These are phyloP conservation scores for Antarctomyces pellizariae DNA, from an alignment of 495 filamentous ascomycete genomes.

Conservation along the genomic window DNA sequence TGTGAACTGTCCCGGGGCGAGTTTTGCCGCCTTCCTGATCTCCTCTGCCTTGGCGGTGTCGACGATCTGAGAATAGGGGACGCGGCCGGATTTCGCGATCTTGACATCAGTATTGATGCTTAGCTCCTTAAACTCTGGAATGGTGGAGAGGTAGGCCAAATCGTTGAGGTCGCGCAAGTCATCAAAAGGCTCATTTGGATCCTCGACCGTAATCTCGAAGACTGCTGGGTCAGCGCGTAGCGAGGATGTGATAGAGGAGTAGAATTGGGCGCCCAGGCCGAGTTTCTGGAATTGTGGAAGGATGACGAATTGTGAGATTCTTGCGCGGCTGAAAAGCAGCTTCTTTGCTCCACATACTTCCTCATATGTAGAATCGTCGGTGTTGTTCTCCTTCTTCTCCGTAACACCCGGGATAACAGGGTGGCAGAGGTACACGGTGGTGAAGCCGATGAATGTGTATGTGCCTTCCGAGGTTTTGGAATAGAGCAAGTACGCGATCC, in stretches of 20 bases:
- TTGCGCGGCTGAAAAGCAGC: too few species aligned
- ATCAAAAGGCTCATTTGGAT: slow-evolving; percentile 88
- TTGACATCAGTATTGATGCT: slow-evolving; percentile 21
- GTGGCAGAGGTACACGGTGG: slow-evolving; percentile 54
- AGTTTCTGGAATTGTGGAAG: slow-evolving; percentile 67
- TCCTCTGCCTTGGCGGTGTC: slow-evolving; percentile 28
- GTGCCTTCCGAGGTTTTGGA: slow-evolving; percentile 27
- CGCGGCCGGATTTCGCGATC: slow-evolving; percentile 18
- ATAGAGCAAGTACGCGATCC: slow-evolving; percentile 74
- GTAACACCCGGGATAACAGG: too few species aligned
- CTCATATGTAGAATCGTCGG: too few species aligned
- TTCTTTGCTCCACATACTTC: too few species aligned
- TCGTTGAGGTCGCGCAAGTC: slow-evolving; percentile 72
- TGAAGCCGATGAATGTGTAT: slow-evolving; percentile 68
- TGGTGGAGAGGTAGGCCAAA: slow-evolving; percentile 35
- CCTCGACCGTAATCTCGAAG: slow-evolving; percentile 78
- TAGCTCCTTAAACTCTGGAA: slow-evolving; percentile 27
- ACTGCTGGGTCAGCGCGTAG: slow-evolving; percentile 37
- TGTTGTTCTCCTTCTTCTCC: too few species aligned
- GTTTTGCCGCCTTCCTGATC: slow-evolving; percentile 45
- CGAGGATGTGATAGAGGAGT: slow-evolving; percentile 45
- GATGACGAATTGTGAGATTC: slow-evolving; percentile 88
- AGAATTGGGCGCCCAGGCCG: slow-evolving; percentile 60
- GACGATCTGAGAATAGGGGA: slow-evolving; percentile 42
- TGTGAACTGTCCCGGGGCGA: slow-evolving; percentile 67